Base-by-base conservation (phyloP, 495 filamentous ascomycete species). In the Sordaria brevicollis region DNA sequence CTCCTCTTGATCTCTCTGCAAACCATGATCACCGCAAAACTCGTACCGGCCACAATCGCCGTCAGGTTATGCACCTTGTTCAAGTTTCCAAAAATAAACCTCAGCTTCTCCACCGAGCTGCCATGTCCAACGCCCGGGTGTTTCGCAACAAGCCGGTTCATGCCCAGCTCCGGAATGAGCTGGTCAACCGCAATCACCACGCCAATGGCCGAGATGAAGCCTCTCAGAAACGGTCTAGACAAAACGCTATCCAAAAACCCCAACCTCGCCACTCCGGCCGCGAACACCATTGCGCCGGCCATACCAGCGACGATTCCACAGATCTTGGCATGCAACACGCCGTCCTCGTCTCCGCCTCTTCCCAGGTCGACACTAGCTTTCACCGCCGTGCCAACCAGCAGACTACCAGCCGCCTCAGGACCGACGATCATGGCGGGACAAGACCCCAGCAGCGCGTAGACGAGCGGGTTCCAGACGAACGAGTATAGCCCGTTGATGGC, bases 181-280 rank as follows among this genome's bases (percentile, higher is more conserved):
- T 99, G 95, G 78, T 98, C 95, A 35, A 97, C 92, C 62, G 96
- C 86, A 76, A 99, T 98, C 65, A 98, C 93, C 57, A 96, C 91
- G 37, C 95, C 95, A 77, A 99, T 93, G 36, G 96, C 94, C 65
- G 90, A 94, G 79, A 99, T 97, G 79, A 99, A 99, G 2, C 95
- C 95, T 68, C 95, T 84, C 35, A 98, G 81, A 72, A 99, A 97
- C 0, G 95, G 96, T 34, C 94, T 84, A 72, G 93, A 96, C 68
- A 99, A 84, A 49, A 99, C 94, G 76, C 91, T 96, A 76, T 99
- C 95, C 71, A 99, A 76, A 73, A 98, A 99, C 0, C 95, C 95
- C n/a, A 99, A 81, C 9, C 95, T 86, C 35, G 89, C 89, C 4
- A 96, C 71, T 0, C 95, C 95, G 34, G 94, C 93, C 57, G 91